Base-by-base conservation (phyloP, 2,329 filamentous ascomycete genomes). In the Ophiocordyceps australis region DNA sequence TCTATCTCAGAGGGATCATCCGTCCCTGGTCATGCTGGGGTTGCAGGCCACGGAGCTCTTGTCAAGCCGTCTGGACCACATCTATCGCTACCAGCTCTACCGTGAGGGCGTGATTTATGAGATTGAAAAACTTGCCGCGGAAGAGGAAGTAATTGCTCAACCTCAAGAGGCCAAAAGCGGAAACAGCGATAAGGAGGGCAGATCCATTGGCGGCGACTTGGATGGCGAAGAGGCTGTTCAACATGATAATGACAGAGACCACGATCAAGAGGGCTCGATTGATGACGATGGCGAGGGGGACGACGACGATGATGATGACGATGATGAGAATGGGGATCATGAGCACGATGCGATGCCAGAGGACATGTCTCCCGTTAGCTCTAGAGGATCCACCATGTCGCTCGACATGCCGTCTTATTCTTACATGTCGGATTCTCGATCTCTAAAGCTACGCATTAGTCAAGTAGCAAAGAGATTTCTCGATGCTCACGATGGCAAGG, bases 41-140 rank as follows among this genome's bases (percentile, higher is more conserved):
- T 58, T 98, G 11, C 81, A 93, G 42, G 86, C 85, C 20, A 80
- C 86, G 0, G 85, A 94, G 46, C 59, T 98, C 5, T 64, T 98
- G 1, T 65, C 94, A 31, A 75, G 74, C 40, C 74, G 91, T 12
- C 58, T 98, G 5, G 81, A 85, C 34, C 64, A 74, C 14, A 79
- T 95, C 17, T 98, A 98, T 44, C 74, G 81, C 15, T 92, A 94
- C 40, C 91, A 98, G 40, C 86, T 98, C 38, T 92, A 98, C 43
- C 79, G 89, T 1, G 91, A 98, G 52, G 89, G 89, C 19, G 89
- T 98, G 22, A 85, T 95, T 38, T 65, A 77, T 2, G 86, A 98
- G 46, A 91, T 98, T 26, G 65, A 72, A 17, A 86, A 83, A 42
- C 58, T 98, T 17, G 75, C 82, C 1, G 62, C 52, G 26, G 49